Conservation (phyloP, 768 basidiomycete species). For the Pulveroboletus sp. region DNA sequence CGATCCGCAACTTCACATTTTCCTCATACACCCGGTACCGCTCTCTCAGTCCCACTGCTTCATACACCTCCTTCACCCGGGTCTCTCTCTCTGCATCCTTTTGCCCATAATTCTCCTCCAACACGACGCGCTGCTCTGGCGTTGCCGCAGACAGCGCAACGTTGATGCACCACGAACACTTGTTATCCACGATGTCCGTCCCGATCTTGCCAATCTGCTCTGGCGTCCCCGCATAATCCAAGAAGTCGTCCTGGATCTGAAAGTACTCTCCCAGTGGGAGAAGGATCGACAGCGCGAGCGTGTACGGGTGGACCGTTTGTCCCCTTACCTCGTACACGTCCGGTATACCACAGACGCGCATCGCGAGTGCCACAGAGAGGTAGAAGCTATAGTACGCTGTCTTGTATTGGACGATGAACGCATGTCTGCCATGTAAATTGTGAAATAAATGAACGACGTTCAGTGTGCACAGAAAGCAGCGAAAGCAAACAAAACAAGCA, state of each 20-base stretch:
- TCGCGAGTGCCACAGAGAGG: slow-evolving; percentile 92
- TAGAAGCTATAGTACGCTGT: slow-evolving; percentile 98
- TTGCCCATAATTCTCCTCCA: slow-evolving; percentile 65
- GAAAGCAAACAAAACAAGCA: background rate
- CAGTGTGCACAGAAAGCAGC: too few relatives aligned
- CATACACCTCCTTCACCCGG: slow-evolving; percentile 68
- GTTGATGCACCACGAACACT: slow-evolving; percentile 96
- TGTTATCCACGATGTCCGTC: slow-evolving; percentile 98
- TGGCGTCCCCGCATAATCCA: slow-evolving; percentile 87
- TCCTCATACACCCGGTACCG: slow-evolving; percentile 80
- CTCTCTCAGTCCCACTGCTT: slow-evolving; percentile 57
- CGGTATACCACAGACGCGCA: slow-evolving; percentile 71
- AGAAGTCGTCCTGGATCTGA: slow-evolving; percentile 96
- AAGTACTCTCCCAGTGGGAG: slow-evolving; percentile 96
- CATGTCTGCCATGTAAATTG: slow-evolving; percentile 50
- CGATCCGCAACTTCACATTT: slow-evolving; percentile 60
- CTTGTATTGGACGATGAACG: slow-evolving; percentile 93
- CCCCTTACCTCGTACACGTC: slow-evolving; percentile 40
- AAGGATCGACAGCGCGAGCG: slow-evolving; percentile 73
- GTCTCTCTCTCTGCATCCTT: slow-evolving; percentile 47
- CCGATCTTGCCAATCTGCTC: slow-evolving; percentile 96
- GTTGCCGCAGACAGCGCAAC: slow-evolving; percentile 62
- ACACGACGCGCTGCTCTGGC: slow-evolving; percentile 50
- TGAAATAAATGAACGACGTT: too few relatives aligned
- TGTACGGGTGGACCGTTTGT: slow-evolving; percentile 54